phyloP scores from a whole-genome alignment of 2,329 filamentous ascomycete genomes.

The Talaromyces sp. region DNA sequence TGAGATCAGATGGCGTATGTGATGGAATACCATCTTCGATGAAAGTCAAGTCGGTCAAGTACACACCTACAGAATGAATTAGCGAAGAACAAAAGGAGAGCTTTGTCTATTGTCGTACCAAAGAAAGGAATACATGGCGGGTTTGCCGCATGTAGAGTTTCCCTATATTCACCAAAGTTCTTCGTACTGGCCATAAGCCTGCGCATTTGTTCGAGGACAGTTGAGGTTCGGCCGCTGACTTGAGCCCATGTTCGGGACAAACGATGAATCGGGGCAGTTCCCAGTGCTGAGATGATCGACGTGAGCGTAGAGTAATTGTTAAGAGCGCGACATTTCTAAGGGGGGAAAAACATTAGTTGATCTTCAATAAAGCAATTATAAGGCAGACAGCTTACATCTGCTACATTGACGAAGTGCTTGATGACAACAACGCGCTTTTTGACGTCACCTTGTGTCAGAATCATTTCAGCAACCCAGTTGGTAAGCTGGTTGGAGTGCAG shows the following conservation, averaged over 20 bases:
- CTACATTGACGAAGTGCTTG: slow-evolving; percentile 95
- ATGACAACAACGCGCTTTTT: slow-evolving; percentile 96
- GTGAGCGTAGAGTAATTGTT: slow-evolving; percentile 98
- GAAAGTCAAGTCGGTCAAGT: slow-evolving; percentile 94
- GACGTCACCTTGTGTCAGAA: slow-evolving; percentile 87
- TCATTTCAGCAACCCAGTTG: slow-evolving; percentile 99
- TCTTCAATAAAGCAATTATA: neutral
- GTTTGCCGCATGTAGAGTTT: slow-evolving; percentile 86
- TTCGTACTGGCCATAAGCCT: slow-evolving; percentile 95
- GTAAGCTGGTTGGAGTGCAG: slow-evolving; percentile 98
- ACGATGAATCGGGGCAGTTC: slow-evolving; percentile 91
- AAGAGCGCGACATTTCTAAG: slow-evolving; percentile 87
- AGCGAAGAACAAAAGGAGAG: neutral
- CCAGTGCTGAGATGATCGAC: slow-evolving; percentile 93
- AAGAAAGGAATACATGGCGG: slow-evolving; percentile 98
- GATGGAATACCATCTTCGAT: slow-evolving; percentile 98
- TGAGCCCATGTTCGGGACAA: slow-evolving; percentile 92
- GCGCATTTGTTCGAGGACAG: slow-evolving; percentile 84
- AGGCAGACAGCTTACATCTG: slow-evolving; percentile 64
- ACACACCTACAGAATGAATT: slow-evolving; percentile 66
- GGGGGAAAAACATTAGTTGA: slow-evolving; percentile 14
- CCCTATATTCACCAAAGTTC: slow-evolving; percentile 96
- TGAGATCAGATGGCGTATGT: slow-evolving; percentile 90
- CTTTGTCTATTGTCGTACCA: slow-evolving; percentile 54
- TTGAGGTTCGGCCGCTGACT: slow-evolving; percentile 79